These are phyloP conservation scores for Leucoagaricus sp. DNA, from an alignment of 1,284 basidiomycete genomes.

Conservation along the genomic window DNA sequence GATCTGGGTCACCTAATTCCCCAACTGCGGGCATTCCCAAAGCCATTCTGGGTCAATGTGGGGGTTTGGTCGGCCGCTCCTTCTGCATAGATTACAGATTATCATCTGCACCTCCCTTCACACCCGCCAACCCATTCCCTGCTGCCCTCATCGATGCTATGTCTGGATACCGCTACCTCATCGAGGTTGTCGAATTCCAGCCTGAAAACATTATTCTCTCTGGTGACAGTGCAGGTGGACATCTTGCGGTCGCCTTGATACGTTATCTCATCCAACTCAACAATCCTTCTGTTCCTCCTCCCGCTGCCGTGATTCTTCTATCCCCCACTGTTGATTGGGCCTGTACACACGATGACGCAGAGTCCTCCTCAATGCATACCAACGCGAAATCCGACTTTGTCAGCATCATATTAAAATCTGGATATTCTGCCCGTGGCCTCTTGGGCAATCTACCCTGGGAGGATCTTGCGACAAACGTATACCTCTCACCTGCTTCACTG, in stretches of 20 bases:
- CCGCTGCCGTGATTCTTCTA: neutral
- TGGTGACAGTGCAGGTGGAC: neutral
- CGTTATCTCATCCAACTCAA: neutral
- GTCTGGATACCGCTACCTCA: neutral
- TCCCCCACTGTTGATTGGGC: neutral
- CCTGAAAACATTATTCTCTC: neutral
- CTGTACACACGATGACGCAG: neutral
- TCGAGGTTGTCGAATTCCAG: neutral
- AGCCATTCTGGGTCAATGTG: too few species aligned
- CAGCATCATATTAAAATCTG: too few species aligned
- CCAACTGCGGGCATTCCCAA: too few species aligned
- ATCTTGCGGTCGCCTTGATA: neutral
- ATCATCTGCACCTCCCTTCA: slow-evolving; percentile 24
- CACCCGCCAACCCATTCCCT: neutral
- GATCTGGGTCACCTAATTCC: too few species aligned
- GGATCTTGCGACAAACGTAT: neutral
- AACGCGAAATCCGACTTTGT: too few species aligned
- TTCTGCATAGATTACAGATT: neutral
- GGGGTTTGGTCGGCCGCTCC: too few species aligned
- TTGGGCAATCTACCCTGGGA: neutral
- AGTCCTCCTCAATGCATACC: neutral
- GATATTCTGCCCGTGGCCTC: neutral
- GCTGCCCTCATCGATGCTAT: neutral
- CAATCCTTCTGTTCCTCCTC: neutral
- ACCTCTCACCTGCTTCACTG: neutral